phyloP scores from a whole-genome alignment of 805 yeast species.

The Yamadazyma laniorum region DNA sequence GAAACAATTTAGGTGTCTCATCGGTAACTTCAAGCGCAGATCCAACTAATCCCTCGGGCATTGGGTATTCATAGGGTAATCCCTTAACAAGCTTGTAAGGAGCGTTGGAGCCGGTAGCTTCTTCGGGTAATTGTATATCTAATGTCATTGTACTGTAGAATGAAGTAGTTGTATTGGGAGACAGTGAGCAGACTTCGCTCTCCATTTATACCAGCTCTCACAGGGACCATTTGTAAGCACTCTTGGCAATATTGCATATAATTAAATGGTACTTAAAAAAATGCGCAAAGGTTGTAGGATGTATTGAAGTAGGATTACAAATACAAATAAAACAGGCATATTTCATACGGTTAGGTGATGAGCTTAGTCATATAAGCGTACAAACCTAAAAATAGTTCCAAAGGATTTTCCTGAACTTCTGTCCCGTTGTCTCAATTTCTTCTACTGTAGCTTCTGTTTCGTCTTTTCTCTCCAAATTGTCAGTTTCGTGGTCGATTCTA shows the following conservation, averaged over 20 bases:
- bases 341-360: no score
- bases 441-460: neutral
- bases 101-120: constrained; percentile 6
- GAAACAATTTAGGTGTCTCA: constrained; percentile 38
- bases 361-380: no score
- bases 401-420: constrained; percentile 1
- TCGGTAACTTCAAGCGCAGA: constrained; percentile 8
- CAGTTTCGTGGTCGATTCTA: constrained; percentile 17
- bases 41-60: constrained; percentile 12
- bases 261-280: no score
- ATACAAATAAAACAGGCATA: no score
- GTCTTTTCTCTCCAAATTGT: neutral
- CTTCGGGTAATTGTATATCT: constrained; percentile 3
- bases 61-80: constrained; percentile 13
- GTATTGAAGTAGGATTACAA: no score
- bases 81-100: constrained; percentile 9
- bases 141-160: neutral
- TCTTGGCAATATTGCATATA: no score
- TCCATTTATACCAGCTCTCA: no score
- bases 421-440: neutral
- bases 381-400: constrained; percentile 7
- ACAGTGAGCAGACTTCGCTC: no score
- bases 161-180: no score
- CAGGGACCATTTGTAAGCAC: no score
- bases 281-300: no score